Base-by-base conservation (phyloP, 169 alveolate species). In the Cryptosporidium muris region DNA sequence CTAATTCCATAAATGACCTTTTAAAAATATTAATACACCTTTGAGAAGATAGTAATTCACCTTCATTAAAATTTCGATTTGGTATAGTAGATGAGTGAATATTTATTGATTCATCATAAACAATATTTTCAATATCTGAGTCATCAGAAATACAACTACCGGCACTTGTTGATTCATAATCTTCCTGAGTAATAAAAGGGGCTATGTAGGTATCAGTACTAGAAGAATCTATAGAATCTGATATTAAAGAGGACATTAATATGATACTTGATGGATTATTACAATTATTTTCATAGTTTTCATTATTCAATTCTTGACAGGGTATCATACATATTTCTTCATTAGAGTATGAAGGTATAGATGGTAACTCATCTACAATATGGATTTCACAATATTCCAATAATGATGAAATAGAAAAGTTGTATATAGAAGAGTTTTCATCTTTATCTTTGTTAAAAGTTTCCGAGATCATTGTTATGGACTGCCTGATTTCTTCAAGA, bases 151-250 rank as follows among this genome's bases (percentile, higher is more conserved):
- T 16, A 60, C 54, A 74, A 37, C 85, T 74, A 11, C 85, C 85
- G n/a, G 54, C 85, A 62, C 85, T 74, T 14, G 85, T 74, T 11
- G 85, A 74, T 43, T 74, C 85, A 58, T 63, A 74, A 48, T 74
- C 85, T 43, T 74, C 74, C 7, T 66, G 4, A 58, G 54, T 48
- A 25, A 25, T 34, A 66, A 66, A 74, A 49, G 56, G 14, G 9
- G 67, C 12, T 45, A 54, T 51, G 25, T 42, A 11, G 12, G 12
- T 45, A 6, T 52, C 37, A 6, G 37, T 16, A 38, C 38, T 51
- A 51, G 48, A n/a, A 25, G 54, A 47, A 11, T 62, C 66, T 25
- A 34, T 34, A 36, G 81, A 66, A 48, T 45, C 60, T 2, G 37
- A 7, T 51, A 2, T 25, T 74, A 68, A 63, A 45, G 85, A 37